phyloP scores from a whole-genome alignment of 768 basidiomycete genomes.

The Hygrocybe punicea region DNA sequence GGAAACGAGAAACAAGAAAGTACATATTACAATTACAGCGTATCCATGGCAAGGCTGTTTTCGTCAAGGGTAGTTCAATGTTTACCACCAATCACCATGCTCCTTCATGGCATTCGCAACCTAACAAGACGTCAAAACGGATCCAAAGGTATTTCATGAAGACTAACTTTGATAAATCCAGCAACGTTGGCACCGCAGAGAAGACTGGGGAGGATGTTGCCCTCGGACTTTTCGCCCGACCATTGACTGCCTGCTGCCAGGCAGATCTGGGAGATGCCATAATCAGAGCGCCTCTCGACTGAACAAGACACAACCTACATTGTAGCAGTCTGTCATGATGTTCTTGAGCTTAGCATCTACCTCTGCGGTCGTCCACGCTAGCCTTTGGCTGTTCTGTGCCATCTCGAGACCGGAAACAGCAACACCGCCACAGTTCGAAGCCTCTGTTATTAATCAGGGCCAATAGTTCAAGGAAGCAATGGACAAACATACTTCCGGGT shows the following conservation, averaged over 20 bases:
- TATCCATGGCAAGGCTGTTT: background rate
- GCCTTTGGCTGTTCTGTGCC: conserved; percentile 71
- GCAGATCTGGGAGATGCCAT: conserved; percentile 42
- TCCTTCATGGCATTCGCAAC: conserved; percentile 70
- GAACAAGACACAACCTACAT: conserved; percentile 25
- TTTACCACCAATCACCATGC: conserved; percentile 76
- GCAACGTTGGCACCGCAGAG: conserved; percentile 71
- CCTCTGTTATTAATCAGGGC: conserved; percentile 30
- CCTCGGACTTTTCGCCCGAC: conserved; percentile 45
- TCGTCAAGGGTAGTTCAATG: background rate
- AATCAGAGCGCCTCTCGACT: conserved; percentile 3
- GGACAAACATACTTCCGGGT: conserved; percentile 54
- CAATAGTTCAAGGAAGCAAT: background rate
- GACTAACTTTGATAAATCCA: conserved; percentile 52
- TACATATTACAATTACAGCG: background rate
- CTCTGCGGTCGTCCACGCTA: conserved; percentile 58
- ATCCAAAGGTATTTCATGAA: background rate
- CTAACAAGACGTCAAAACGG: background rate
- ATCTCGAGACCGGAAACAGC: conserved; percentile 77
- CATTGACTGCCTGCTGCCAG: conserved; percentile 55
- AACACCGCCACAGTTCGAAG: conserved; percentile 70
- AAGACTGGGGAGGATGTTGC: conserved; percentile 47
- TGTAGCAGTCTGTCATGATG: conserved; percentile 68
- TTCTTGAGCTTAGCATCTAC: conserved; percentile 66
- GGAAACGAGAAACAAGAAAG: background rate